phyloP scores from a whole-genome alignment of 1,139 yeast genomes.

The Debaryomyces subglobosus region DNA sequence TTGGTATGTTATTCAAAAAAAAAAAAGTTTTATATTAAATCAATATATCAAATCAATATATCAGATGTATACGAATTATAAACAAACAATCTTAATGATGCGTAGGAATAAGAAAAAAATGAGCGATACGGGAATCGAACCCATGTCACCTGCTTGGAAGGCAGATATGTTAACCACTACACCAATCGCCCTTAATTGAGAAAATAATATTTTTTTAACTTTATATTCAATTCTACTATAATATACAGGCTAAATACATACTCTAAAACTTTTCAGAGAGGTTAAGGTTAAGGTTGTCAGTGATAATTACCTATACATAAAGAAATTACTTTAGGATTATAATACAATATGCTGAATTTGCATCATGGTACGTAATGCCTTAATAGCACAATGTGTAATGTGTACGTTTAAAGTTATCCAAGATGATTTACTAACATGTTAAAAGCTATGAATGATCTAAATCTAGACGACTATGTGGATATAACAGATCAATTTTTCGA shows the following conservation, averaged over 20 bases:
- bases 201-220: not conserved
- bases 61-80: not conserved
- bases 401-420: not conserved
- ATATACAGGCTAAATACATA: not conserved
- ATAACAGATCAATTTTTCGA: constrained; percentile 44
- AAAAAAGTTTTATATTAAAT: not conserved
- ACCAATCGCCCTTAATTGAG: constrained; percentile 45
- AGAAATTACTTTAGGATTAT: not conserved
- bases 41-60: not conserved
- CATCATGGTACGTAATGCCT: constrained; percentile 5
- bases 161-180: constrained; percentile 58
- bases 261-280: constrained; percentile 2
- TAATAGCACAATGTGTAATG: not conserved
- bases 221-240: not conserved
- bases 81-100: not conserved
- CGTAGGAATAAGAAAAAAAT: constrained; percentile 27
- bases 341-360: constrained; percentile 1
- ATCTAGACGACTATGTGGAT: constrained; percentile 35
- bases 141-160: constrained; percentile 81
- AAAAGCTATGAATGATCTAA: constrained; percentile 4
- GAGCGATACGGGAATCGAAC: constrained; percentile 81
- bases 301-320: not conserved
- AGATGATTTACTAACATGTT: not conserved
- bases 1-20: not conserved
- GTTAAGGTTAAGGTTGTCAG: not conserved